Base-by-base conservation (phyloP, 345 rosid genomes). In the Jatropha curcas region DNA sequence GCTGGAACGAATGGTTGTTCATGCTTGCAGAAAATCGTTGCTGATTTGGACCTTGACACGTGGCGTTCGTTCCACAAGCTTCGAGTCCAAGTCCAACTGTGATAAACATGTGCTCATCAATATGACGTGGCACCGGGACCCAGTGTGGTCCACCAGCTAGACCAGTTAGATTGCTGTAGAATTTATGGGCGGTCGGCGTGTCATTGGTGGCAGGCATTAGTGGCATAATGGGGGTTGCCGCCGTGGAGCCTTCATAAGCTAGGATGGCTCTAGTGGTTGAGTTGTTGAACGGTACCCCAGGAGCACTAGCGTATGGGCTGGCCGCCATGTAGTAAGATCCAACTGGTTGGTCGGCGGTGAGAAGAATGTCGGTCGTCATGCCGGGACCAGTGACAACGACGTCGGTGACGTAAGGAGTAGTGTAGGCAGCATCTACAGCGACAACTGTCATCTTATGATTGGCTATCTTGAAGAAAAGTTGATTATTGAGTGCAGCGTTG, bases 401-500 rank as follows among this genome's bases (percentile, higher is more conserved):
- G 31, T 89, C 94, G 8, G 98, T 89, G 70, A 72, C 72, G 64
- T 89, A 87, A 4, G 93, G 98, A 0, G 71, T 46, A 24, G 91
- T 88, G 84, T 94, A 94, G 30, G 79, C 24, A 0, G 98, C 98
- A 48, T 94, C 98, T 0, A 83, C 74, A 7, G 83, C 96, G 7
- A 92, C 98, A 27, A 94, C 97, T 61, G 85, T 92, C 73, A 94
- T 19, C 24, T 77, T 86, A 79, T 94, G 98, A 73, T 85, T 85
- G 83, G 98, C 96, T 70, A 94, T 86, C 73, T 89, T 90, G 87
- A 86, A 94, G 82, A 94, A 94, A 30, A 90, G 72, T 59, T 85
- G 96, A 24, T 62, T 84, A 84, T 90, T 84, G 89, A 94, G 86
- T 60, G 98, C 98, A 81, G 96, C 97, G 73, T 92, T 92, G 85